phyloP scores from a whole-genome alignment of 805 yeast species.

The Huiozyma sinensis region DNA sequence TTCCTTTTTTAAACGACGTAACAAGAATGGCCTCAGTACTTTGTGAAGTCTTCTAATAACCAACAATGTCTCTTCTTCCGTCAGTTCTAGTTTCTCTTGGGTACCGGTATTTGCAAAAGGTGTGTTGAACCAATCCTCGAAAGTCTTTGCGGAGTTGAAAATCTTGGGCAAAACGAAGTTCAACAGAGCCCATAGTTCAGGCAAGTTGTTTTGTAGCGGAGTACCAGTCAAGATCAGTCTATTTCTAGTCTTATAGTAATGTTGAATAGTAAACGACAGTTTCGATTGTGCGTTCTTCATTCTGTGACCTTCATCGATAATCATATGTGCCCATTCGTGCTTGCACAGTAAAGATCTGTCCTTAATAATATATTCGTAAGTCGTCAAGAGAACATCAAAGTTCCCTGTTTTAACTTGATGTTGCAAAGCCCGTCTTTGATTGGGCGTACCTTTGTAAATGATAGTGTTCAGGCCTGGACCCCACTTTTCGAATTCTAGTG shows the following conservation, averaged over 20 bases:
- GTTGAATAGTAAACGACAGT: constrained; percentile 58
- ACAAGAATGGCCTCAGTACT: constrained; percentile 72
- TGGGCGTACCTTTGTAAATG: constrained; percentile 70
- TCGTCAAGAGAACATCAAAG: constrained; percentile 67
- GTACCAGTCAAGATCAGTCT: constrained; percentile 81
- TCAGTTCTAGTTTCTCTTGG: constrained; percentile 68
- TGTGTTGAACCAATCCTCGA: constrained; percentile 85
- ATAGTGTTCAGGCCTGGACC: constrained; percentile 68
- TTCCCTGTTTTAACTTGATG: constrained; percentile 54
- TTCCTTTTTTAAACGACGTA: constrained; percentile 77
- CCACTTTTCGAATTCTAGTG: constrained; percentile 78
- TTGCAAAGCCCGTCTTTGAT: constrained; percentile 56
- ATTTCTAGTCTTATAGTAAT: constrained; percentile 63
- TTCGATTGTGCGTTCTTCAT: constrained; percentile 75
- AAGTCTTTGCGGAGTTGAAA: constrained; percentile 75
- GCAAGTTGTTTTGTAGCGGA: constrained; percentile 74
- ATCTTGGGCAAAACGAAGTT: constrained; percentile 76
- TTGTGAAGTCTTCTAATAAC: constrained; percentile 78
- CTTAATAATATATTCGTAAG: constrained; percentile 71
- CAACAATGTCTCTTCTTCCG: constrained; percentile 78
- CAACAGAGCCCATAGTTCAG: constrained; percentile 76
- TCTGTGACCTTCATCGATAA: constrained; percentile 85
- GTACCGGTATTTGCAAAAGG: constrained; percentile 80
- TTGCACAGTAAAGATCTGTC: constrained; percentile 63
- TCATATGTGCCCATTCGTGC: constrained; percentile 75